Evolutionary conservation across 2,329 filamentous ascomycete species (phyloP), one percentile per base, ranked within the genome.

Genomic region (Rugonectria rugulosa): DNA sequence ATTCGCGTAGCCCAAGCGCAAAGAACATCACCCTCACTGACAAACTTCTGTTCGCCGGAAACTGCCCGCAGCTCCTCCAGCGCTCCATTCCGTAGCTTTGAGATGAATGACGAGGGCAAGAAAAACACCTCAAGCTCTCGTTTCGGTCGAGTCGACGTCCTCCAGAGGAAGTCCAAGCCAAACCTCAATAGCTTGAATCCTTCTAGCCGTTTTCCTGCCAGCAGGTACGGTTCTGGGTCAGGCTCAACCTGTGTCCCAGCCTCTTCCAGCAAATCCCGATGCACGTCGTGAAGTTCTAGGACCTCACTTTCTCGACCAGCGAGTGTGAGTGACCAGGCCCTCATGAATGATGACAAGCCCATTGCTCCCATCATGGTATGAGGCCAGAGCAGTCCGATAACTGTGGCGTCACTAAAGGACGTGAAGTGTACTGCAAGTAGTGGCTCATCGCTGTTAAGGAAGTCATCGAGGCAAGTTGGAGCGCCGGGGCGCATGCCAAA

Each of bases 311-410:
- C 76, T 4, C 71, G 66, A 1, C 77, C 79, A 11, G 73, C 71
- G 3, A 84, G 64, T 1, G 81, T 73, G 2, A 74, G 65, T 0
- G 70, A 73, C 81, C 81, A 84, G 6, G 73, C 76, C 1, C 73
- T 62, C 2, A 83, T 59, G 6, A 85, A 66, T 2, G 68, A 73
- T 3, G 68, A 62, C 20, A 71, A 70, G 3, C 78, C 80, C 61
- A 80, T 70, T 2, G 71, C 77, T 58, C 84, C 81, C 51, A 77
- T 75, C 6, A 82, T 65, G 0, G 75, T 76, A 63, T 85, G 82
- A 1, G 77, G 74, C 69, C 74, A 81, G 1, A 70, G 68, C 1
- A 84, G 59, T 0, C 73, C 70, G 3, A 85, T 69, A 0, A 84
- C 63, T 0, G 82, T 85, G 0, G 78, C 77, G 51, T 85, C 77